phyloP scores from a whole-genome alignment of 805 yeast genomes.

The Candida tammaniensis region DNA sequence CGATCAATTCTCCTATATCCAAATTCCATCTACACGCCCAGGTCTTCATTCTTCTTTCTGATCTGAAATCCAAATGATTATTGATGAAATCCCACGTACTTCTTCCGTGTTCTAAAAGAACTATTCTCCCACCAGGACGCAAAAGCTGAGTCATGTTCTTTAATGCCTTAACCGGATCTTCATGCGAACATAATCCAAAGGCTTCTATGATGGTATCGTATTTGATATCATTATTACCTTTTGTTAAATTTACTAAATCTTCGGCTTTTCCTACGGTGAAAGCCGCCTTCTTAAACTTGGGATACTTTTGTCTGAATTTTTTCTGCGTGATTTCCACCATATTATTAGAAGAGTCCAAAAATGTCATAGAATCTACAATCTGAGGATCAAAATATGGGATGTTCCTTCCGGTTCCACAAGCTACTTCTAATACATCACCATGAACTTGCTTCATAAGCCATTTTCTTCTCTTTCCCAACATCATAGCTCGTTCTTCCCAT shows the following conservation, averaged over 20 bases:
- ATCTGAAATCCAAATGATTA: constrained; percentile 74
- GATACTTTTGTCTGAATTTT: constrained; percentile 68
- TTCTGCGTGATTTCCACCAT: constrained; percentile 82
- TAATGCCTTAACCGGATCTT: constrained; percentile 84
- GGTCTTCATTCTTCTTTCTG: constrained; percentile 75
- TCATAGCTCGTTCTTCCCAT: constrained; percentile 63
- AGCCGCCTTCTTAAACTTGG: constrained; percentile 68
- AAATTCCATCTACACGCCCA: constrained; percentile 99
- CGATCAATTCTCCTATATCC: constrained; percentile 85
- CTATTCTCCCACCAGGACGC: constrained; percentile 86
- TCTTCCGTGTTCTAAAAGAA: constrained; percentile 90
- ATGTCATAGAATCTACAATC: constrained; percentile 69
- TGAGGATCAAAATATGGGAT: constrained; percentile 67
- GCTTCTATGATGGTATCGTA: constrained; percentile 94
- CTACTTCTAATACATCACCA: constrained; percentile 92
- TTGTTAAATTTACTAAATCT: constrained; percentile 61
- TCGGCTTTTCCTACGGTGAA: constrained; percentile 92
- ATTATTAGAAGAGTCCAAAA: constrained; percentile 75
- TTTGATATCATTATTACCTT: constrained; percentile 39
- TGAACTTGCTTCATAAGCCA: constrained; percentile 74
- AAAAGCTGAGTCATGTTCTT: constrained; percentile 68
- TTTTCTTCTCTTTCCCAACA: constrained; percentile 64
- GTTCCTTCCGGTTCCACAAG: constrained; percentile 96
- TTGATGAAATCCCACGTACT: constrained; percentile 78
- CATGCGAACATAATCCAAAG: constrained; percentile 93